These are phyloP conservation scores for Saccharomycopsis sp. DNA, from an alignment of 805 yeast genomes.

Conservation along the genomic window DNA sequence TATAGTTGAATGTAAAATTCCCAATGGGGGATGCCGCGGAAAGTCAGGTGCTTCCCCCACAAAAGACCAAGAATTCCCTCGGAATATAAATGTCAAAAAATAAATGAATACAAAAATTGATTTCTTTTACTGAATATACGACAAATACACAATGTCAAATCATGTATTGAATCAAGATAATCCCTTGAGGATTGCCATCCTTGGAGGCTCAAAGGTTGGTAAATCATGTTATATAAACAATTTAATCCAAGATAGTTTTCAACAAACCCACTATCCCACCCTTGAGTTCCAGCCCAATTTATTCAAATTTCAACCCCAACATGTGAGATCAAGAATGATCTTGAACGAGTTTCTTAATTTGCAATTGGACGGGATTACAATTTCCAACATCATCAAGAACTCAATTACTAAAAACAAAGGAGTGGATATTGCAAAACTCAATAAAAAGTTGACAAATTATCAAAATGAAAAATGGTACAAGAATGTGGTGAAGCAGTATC, in stretches of 20 bases:
- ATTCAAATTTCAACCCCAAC: conserved; percentile 22
- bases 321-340: conserved; percentile 23
- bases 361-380: not conserved
- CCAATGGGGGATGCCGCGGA: no score
- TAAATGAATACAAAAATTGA: no score
- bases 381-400: not conserved
- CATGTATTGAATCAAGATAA: conserved; percentile 21
- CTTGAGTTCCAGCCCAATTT: conserved; percentile 29
- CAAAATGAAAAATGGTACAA: no score
- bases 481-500: no score
- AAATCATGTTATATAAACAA: conserved; percentile 48
- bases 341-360: not conserved
- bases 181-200: conserved; percentile 48
- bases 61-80: no score
- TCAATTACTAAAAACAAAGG: not conserved
- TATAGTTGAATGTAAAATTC: no score
- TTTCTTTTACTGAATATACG: no score
- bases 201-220: conserved; percentile 52
- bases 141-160: no score
- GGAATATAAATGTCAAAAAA: no score
- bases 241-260: conserved; percentile 36
- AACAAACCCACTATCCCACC: conserved; percentile 72
- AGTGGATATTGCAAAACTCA: no score
- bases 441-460: no score
- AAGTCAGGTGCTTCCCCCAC: no score